Evolutionary conservation across 768 basidiomycete genomes (phyloP), one percentile per base, ranked within the genome.

Genomic region (Rhodotorula graminis): DNA sequence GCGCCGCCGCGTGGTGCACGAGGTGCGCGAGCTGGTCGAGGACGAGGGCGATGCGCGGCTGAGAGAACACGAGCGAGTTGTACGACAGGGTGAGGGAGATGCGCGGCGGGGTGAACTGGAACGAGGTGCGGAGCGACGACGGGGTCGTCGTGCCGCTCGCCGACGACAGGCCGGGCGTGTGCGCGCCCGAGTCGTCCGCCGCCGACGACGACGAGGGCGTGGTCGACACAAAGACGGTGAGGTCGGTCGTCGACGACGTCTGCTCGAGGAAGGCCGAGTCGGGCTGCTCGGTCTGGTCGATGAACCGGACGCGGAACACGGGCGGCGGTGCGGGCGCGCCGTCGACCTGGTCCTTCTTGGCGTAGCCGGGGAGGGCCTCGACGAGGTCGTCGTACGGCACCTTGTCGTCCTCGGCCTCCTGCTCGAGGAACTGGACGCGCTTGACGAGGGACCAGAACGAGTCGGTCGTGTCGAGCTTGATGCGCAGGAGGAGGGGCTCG

Each of bases 221-320:
- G 12, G 88, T 89, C 37, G 80, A 78, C 57, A 97, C 87, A 81
- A 93, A 94, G 75, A 98, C 83, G 27, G 93, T 96, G 71, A 97
- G 85, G 80, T 97, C 94, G n/a, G 93, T 90, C 12, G 91, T 92
- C 70, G 91, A 83, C 73, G 87, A 88, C 0, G 94, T 93, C 1
- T 87, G 87, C 37, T 86, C 85, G 70, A 94, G 87, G 78, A 92
- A 93, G 69, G 85, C 85, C 55, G 61, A 68, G 88, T 89, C 61
- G 84, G 88, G 55, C 85, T 86, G 82, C 75, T 92, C 91, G 3
- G 89, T 93, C 80, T 90, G 91, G 79, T 97, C 93, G 80, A 96
- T 93, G 84, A 97, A 96, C n/a, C 93, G 88, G 55, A 96, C 93
- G 63, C 93, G 87, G 83, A 96, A 97, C 40, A 97, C 84, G 29